A percentile compares a stretch with the other conserved stretches of the same genome.
Evolutionary conservation across 129 eudicot species (phyloP).

Genomic region (Pseudognaphalium luteoalbum): DNA sequence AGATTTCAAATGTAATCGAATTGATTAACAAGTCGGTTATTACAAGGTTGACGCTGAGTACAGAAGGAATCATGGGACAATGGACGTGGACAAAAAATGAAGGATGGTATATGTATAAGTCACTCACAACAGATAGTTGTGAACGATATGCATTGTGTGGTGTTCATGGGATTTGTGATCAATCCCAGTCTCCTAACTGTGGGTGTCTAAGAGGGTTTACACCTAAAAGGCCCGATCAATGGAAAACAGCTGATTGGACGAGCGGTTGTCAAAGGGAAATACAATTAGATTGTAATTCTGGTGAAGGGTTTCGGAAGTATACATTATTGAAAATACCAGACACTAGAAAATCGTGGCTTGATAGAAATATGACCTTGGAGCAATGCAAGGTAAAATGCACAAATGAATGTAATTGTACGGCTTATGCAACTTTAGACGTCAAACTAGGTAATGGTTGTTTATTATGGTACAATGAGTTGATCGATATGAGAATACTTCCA

Average conservation of each 20-base stretch:
- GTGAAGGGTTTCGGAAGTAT: slow-evolving; percentile 44
- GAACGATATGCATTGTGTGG: slow-evolving; percentile 45
- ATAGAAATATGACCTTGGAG: slow-evolving; percentile 23
- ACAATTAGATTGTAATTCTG: slow-evolving; percentile 27
- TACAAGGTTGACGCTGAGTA: background rate
- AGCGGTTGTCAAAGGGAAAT: slow-evolving; percentile 43
- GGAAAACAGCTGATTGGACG: slow-evolving; percentile 46
- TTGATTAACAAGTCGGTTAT: background rate
- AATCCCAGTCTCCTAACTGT: slow-evolving; percentile 29
- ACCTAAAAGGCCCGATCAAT: slow-evolving; percentile 31
- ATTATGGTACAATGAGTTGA: slow-evolving; percentile 31
- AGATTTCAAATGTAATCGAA: background rate
- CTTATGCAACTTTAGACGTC: slow-evolving; percentile 24
- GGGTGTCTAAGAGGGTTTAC: slow-evolving; percentile 40
- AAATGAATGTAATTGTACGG: slow-evolving; percentile 51
- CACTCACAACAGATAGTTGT: slow-evolving; percentile 18
- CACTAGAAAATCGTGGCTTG: slow-evolving; percentile 18
- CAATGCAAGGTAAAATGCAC: slow-evolving; percentile 45
- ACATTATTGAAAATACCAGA: slow-evolving; percentile 44
- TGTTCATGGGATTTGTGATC: slow-evolving; percentile 40
- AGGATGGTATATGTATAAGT: background rate
- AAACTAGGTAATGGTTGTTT: slow-evolving; percentile 27
- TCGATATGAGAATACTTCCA: slow-evolving; percentile 22
- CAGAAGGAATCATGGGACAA: background rate
- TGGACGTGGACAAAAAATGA: background rate